phyloP scores from a whole-genome alignment of 176 grass and related monocot genomes.

The Eragrostis curvula region DNA sequence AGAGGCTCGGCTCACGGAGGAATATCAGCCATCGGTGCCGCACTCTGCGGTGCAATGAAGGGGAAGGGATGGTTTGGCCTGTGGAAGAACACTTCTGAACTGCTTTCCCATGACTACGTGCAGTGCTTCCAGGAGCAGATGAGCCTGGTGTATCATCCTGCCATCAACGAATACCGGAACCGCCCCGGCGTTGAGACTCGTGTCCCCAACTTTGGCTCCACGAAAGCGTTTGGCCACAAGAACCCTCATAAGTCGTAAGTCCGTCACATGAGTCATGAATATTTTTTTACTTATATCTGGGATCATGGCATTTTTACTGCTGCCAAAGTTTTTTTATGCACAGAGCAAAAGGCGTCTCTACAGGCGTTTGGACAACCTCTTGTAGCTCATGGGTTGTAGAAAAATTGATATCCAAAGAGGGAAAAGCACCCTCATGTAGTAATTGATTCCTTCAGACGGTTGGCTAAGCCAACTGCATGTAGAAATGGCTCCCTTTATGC shows the following conservation, averaged over 20 bases:
- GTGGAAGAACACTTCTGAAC: not conserved
- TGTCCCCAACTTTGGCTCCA: not conserved
- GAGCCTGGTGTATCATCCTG: not conserved
- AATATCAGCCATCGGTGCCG: not conserved
- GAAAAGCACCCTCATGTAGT: too few species aligned
- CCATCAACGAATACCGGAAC: not conserved
- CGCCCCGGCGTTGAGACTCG: not conserved
- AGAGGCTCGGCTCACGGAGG: not conserved
- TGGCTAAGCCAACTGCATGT: too few species aligned
- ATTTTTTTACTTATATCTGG: too few species aligned
- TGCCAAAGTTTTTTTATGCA: too few species aligned
- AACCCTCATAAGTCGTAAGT: not conserved
- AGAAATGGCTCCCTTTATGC: too few species aligned
- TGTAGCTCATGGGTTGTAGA: too few species aligned
- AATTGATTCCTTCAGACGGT: too few species aligned
- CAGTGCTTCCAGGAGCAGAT: constrained; percentile 18
- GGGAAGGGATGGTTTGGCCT: constrained; percentile 17
- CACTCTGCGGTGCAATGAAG: not conserved
- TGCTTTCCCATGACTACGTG: not conserved
- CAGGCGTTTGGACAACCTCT: too few species aligned
- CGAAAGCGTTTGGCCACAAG: not conserved
- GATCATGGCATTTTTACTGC: too few species aligned
- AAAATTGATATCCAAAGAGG: too few species aligned
- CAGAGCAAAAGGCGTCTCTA: too few species aligned
- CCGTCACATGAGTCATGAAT: too few species aligned